Percentiles rank a stretch among this genome's conserved stretches.
phyloP scores from a whole-genome alignment of 2,329 filamentous ascomycete genomes.

The Apiospora pterosperma region DNA sequence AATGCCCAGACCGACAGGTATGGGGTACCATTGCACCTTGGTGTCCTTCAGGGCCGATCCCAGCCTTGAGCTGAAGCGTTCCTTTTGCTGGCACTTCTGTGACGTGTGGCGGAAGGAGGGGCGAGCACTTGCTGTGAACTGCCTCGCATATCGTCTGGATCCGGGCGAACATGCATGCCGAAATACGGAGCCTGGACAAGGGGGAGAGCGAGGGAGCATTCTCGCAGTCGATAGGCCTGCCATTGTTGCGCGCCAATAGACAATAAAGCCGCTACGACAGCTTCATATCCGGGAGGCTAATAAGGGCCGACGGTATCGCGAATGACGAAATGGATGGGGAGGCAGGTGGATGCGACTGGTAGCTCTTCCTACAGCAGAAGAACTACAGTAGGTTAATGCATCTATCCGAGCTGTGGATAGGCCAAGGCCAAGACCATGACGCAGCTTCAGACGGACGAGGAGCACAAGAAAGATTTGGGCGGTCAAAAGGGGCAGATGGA shows the following conservation, averaged over 20 bases:
- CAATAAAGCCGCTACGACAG: conserved; percentile 4
- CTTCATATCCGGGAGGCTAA: not conserved
- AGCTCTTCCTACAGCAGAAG: not conserved
- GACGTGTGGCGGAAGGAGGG: conserved; percentile 40
- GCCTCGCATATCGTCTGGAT: conserved; percentile 17
- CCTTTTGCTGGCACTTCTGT: conserved; percentile 34
- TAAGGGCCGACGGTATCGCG: not conserved
- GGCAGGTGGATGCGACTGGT: not conserved
- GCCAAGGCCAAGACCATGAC: not conserved
- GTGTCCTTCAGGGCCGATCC: conserved; percentile 47
- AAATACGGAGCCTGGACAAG: conserved; percentile 12
- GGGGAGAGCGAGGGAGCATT: conserved; percentile 8
- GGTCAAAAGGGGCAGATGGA: not conserved
- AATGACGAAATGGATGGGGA: not conserved
- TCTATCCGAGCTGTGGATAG: not conserved
- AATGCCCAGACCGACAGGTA: conserved; percentile 82
- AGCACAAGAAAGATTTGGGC: not conserved
- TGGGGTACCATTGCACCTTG: conserved; percentile 82
- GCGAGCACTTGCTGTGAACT: conserved; percentile 23
- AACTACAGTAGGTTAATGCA: not conserved
- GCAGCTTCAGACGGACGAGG: not conserved
- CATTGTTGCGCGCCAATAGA: conserved; percentile 13
- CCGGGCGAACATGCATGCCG: conserved; percentile 15
- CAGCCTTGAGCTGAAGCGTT: conserved; percentile 49
- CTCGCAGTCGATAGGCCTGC: conserved; percentile 16